A percentile compares a stretch with the other conserved stretches of the same genome.
phyloP scores from a whole-genome alignment of 73 alveolate genomes.

The Tetrahymena elliotti region DNA sequence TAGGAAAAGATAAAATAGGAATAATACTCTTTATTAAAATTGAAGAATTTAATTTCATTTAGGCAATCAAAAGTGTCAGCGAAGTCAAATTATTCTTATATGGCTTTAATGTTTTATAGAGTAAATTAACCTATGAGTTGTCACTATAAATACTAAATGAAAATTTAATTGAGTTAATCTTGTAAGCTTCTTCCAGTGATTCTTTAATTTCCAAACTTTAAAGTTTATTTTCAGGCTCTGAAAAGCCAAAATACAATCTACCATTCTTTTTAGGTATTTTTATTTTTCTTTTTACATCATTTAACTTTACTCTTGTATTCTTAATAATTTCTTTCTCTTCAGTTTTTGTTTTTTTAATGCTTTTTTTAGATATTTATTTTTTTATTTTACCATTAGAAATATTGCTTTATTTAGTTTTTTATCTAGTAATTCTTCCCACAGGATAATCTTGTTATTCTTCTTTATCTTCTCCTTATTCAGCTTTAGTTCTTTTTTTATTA shows the following conservation, averaged over 20 bases:
- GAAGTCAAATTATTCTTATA: neutral
- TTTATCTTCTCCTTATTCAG: neutral
- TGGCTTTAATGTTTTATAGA: neutral
- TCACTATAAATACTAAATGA: neutral
- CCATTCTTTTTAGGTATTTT: neutral
- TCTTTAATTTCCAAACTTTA: neutral
- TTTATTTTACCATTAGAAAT: neutral
- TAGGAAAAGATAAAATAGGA: neutral
- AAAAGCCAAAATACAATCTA: neutral
- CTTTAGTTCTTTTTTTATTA: too few relatives aligned
- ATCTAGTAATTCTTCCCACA: neutral
- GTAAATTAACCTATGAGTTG: neutral
- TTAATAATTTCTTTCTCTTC: neutral
- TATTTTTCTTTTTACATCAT: neutral
- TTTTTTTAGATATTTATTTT: neutral
- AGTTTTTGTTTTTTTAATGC: neutral
- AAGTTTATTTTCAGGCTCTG: neutral
- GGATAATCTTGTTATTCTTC: too few relatives aligned
- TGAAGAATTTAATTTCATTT: neutral
- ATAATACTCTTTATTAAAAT: neutral
- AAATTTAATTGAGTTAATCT: neutral
- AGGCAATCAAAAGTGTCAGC: neutral
- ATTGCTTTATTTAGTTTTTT: too few relatives aligned
- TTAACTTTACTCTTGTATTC: neutral
- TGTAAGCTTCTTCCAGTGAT: neutral